phyloP scores from a whole-genome alignment of 2,329 filamentous ascomycete genomes.

The Botrytis hyacinthi region DNA sequence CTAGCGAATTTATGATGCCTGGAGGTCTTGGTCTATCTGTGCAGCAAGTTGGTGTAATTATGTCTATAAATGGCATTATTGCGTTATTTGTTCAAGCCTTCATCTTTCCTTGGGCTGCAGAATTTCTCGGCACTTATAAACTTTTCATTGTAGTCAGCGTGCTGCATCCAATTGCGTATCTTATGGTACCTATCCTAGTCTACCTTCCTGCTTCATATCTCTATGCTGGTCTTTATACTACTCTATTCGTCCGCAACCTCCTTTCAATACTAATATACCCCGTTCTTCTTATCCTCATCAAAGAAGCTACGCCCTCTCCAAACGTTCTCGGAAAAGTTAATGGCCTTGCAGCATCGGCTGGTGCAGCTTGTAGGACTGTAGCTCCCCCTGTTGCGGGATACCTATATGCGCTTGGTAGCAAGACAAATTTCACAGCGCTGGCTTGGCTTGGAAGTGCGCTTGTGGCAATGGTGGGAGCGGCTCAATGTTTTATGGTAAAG shows the following conservation, averaged over 20 bases:
- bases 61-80: conserved; percentile 58
- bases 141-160: conserved; percentile 56
- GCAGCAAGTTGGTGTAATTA: conserved; percentile 59
- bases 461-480: conserved; percentile 54
- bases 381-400: conserved; percentile 64
- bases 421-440: conserved; percentile 57
- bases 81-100: conserved; percentile 59
- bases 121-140: conserved; percentile 57
- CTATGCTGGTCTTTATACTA: conserved; percentile 55
- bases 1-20: conserved; percentile 46
- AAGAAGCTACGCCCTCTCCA: conserved; percentile 59
- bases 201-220: conserved; percentile 51
- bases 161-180: conserved; percentile 60
- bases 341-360: conserved; percentile 63
- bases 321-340: conserved; percentile 63
- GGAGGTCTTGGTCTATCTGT: conserved; percentile 63
- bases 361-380: conserved; percentile 65
- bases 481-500: conserved; percentile 54
- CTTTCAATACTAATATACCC: conserved; percentile 63
- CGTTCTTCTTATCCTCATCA: conserved; percentile 64
- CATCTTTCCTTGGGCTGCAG: conserved; percentile 60
- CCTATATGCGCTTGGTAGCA: conserved; percentile 59
- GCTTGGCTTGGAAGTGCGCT: conserved; percentile 63
- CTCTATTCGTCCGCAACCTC: conserved; percentile 52
- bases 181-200: conserved; percentile 58